These are phyloP conservation scores for Evernia prunastri DNA, from an alignment of 495 filamentous ascomycete genomes.

Conservation along the genomic window DNA sequence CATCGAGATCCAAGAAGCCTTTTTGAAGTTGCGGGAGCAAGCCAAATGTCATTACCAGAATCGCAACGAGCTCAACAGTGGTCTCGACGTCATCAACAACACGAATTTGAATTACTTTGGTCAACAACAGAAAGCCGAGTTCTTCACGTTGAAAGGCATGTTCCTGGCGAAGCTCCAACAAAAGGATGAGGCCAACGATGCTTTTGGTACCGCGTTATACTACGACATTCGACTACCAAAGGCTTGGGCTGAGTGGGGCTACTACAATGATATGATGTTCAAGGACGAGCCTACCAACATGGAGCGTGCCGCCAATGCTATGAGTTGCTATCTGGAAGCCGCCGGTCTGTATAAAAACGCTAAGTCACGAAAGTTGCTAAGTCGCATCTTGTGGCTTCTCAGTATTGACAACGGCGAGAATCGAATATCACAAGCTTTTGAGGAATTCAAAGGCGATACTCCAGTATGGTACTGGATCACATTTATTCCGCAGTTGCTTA, in stretches of 20 bases:
- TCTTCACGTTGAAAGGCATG: conserved; percentile 99
- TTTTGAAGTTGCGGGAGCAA: conserved; percentile 93
- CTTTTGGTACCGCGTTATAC: conserved; percentile 88
- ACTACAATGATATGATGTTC: conserved; percentile 93
- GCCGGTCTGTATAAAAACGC: conserved; percentile 92
- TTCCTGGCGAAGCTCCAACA: conserved; percentile 90
- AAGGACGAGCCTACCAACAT: conserved; percentile 78
- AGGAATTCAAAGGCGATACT: conserved; percentile 90
- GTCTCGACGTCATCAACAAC: conserved; percentile 97
- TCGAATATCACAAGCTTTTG: conserved; percentile 71
- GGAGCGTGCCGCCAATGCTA: conserved; percentile 74
- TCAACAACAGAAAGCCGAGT: conserved; percentile 92
- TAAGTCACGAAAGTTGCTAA: conserved; percentile 93
- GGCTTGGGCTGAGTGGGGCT: conserved; percentile 99
- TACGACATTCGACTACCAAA: conserved; percentile 93
- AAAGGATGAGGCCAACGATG: conserved; percentile 82
- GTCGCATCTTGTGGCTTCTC: conserved; percentile 90
- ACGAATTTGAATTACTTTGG: conserved; percentile 99
- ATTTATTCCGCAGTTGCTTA: conserved; percentile 92
- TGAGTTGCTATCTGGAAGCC: conserved; percentile 94
- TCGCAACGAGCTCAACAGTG: conserved; percentile 77
- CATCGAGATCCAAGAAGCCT: conserved; percentile 98
- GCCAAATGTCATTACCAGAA: conserved; percentile 99
- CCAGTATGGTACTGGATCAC: conserved; percentile 99
- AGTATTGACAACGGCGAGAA: conserved; percentile 86